phyloP scores from a whole-genome alignment of 2,329 filamentous ascomycete genomes.

The Pezicula carpinea region DNA sequence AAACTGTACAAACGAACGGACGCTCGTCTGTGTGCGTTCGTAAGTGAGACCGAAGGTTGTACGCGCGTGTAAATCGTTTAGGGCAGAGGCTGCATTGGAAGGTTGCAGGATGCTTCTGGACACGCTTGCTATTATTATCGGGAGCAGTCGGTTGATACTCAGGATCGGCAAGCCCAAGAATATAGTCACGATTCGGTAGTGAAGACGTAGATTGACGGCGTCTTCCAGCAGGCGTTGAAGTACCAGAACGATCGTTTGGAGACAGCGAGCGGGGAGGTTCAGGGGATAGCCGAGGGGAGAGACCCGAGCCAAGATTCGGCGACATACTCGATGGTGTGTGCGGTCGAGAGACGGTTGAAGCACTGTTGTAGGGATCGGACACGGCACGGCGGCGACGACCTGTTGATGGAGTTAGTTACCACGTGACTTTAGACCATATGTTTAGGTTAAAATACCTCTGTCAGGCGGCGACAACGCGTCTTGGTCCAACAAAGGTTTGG shows the following conservation, averaged over 20 bases:
- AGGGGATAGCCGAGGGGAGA: slow-evolving; percentile 36
- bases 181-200: slow-evolving; percentile 63
- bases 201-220: slow-evolving; percentile 59
- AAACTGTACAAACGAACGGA: slow-evolving; percentile 95
- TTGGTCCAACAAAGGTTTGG: slow-evolving; percentile 58
- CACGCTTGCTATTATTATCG: slow-evolving; percentile 65
- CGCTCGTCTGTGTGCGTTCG: slow-evolving; percentile 96
- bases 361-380: slow-evolving; percentile 29
- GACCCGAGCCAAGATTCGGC: slow-evolving; percentile 48
- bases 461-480: slow-evolving; percentile 83
- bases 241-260: slow-evolving; percentile 50
- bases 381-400: slow-evolving; percentile 30
- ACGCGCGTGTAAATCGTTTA: slow-evolving; percentile 92
- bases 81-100: slow-evolving; percentile 93
- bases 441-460: slow-evolving; percentile 44
- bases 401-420: slow-evolving; percentile 17
- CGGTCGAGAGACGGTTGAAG: slow-evolving; percentile 39
- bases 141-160: slow-evolving; percentile 66
- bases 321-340: slow-evolving; percentile 48
- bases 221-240: slow-evolving; percentile 35
- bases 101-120: slow-evolving; percentile 95
- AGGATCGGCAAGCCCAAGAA: slow-evolving; percentile 86
- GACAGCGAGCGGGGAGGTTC: slow-evolving; percentile 51
- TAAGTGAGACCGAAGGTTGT: slow-evolving; percentile 91
- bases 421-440: background rate